Evolutionary conservation across 257 asterid genomes (phyloP).

Genomic region (Paulownia fortunei): DNA sequence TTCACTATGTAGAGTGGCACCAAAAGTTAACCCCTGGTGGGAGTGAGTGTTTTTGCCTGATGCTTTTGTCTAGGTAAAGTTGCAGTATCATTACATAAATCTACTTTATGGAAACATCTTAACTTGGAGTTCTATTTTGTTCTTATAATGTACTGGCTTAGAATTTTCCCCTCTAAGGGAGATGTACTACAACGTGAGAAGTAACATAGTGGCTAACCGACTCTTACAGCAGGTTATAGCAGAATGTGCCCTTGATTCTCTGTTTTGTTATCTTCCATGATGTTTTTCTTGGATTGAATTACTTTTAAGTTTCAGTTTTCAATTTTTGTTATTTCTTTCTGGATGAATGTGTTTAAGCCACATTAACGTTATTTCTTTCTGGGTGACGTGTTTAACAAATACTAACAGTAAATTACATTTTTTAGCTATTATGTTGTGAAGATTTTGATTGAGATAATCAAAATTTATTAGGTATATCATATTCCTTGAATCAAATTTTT

Average conservation of each 20-base stretch:
- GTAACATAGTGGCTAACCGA: not conserved
- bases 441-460: not conserved
- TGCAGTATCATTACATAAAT: not conserved
- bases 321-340: not conserved
- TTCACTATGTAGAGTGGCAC: not conserved
- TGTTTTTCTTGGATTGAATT: not conserved
- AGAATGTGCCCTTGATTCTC: not conserved
- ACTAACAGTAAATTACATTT: not conserved
- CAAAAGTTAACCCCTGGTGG: not conserved
- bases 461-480: not conserved
- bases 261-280: not conserved
- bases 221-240: not conserved
- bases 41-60: not conserved
- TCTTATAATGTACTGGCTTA: not conserved
- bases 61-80: slow-evolving; percentile 10
- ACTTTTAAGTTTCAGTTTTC: not conserved
- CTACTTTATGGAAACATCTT: not conserved
- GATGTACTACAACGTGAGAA: not conserved
- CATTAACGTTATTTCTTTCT: not conserved
- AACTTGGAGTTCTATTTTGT: not conserved
- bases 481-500: not conserved
- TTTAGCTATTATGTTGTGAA: not conserved
- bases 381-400: not conserved
- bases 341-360: not conserved
- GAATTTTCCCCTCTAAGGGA: not conserved